These are phyloP conservation scores for Alternaria alternata DNA, from an alignment of 2,329 filamentous ascomycete genomes.

Conservation along the genomic window DNA sequence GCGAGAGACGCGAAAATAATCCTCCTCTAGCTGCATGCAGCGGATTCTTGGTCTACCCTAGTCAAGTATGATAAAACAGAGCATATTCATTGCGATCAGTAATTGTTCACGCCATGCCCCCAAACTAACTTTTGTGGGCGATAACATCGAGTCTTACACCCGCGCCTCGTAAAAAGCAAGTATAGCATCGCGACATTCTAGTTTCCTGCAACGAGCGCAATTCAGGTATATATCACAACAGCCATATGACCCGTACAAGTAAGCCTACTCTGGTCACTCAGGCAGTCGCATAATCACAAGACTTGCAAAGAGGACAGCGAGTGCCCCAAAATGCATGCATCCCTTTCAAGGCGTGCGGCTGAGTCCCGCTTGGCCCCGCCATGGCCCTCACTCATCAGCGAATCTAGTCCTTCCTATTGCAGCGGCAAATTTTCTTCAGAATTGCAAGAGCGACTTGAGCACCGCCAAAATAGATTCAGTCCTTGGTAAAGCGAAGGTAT, in stretches of 20 bases:
- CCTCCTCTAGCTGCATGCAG: constrained; percentile 3
- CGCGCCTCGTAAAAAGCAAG: constrained; percentile 1
- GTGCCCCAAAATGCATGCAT: background rate
- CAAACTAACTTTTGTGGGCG: background rate
- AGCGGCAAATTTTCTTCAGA: background rate
- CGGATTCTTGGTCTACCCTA: background rate
- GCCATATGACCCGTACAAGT: background rate
- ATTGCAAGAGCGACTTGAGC: background rate
- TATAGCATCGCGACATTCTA: background rate
- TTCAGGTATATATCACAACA: background rate
- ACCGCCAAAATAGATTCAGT: background rate
- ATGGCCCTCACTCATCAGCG: background rate
- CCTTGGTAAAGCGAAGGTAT: constrained; percentile 6
- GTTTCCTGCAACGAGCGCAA: background rate
- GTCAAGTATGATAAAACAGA: background rate
- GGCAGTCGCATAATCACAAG: background rate
- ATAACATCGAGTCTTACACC: background rate
- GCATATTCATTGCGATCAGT: background rate
- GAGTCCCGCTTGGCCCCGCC: background rate
- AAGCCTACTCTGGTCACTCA: background rate
- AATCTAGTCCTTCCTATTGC: background rate
- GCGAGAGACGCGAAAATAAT: constrained; percentile 12
- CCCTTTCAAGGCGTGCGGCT: background rate
- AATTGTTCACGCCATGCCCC: background rate
- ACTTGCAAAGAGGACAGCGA: background rate